Evolutionary conservation across 2,329 filamentous ascomycete genomes (phyloP).

Genomic region (Alternaria sp.): DNA sequence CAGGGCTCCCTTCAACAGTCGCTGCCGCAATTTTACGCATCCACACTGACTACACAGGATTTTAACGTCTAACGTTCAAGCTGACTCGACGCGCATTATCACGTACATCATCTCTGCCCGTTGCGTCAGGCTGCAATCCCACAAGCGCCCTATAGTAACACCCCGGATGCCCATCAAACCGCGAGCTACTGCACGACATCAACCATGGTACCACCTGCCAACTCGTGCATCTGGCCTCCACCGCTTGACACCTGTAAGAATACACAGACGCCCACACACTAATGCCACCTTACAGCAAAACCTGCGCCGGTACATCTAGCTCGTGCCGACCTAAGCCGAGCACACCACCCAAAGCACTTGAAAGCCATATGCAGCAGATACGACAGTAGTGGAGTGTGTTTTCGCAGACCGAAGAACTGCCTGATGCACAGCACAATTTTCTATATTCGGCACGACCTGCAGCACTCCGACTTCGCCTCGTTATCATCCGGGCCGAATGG

Average conservation of each 20-base stretch:
- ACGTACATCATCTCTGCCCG: background rate
- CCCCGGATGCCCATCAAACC: slow-evolving; percentile 7
- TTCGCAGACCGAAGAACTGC: background rate
- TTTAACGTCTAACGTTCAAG: background rate
- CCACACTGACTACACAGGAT: background rate
- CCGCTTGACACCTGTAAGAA: background rate
- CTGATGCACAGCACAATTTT: background rate
- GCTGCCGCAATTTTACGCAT: slow-evolving; percentile 4
- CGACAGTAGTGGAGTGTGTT: background rate
- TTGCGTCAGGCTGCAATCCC: slow-evolving; percentile 5
- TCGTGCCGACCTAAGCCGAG: slow-evolving; percentile 1
- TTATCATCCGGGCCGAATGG: slow-evolving; percentile 7
- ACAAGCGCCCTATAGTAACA: background rate
- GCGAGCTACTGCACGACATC: slow-evolving; percentile 17
- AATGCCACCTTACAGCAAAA: background rate
- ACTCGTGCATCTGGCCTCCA: background rate
- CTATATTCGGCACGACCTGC: slow-evolving; percentile 2
- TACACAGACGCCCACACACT: background rate
- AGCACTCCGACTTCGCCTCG: slow-evolving; percentile 3
- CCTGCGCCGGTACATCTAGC: background rate
- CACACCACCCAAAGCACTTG: background rate
- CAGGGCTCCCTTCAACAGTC: slow-evolving; percentile 2
- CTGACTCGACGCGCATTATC: slow-evolving; percentile 5
- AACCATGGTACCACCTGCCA: slow-evolving; percentile 10
- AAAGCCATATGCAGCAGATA: background rate